Conservation (phyloP, 2,329 filamentous ascomycete species). For the Tolypocladium inflatum region DNA sequence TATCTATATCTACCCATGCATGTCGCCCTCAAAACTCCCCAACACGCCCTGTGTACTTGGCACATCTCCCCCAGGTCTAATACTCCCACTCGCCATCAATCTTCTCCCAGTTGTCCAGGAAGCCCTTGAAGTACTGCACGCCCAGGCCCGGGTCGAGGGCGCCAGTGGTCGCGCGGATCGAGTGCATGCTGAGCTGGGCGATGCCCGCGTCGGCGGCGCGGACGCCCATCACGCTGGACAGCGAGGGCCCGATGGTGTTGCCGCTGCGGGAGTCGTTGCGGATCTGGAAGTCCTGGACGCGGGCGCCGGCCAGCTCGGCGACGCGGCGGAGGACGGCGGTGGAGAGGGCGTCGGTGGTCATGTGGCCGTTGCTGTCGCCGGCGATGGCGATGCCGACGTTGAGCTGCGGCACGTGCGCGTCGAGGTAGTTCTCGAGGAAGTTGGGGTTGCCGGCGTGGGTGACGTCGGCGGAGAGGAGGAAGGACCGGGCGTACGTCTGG, state of each 20-base stretch:
- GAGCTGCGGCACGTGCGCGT: conserved; percentile 75
- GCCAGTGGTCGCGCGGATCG: conserved; percentile 80
- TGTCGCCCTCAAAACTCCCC: neutral
- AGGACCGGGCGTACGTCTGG: conserved; percentile 83
- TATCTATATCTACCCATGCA: neutral
- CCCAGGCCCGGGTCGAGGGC: conserved; percentile 78
- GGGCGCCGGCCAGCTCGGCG: conserved; percentile 61
- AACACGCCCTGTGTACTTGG: neutral
- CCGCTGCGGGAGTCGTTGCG: conserved; percentile 83
- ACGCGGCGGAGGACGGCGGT: conserved; percentile 71
- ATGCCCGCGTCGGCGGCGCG: conserved; percentile 80
- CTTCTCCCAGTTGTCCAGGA: conserved; percentile 76
- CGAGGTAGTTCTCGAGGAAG: conserved; percentile 74
- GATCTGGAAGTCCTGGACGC: conserved; percentile 86
- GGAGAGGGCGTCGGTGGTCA: conserved; percentile 87
- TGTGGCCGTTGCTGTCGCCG: conserved; percentile 83
- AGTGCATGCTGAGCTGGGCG: conserved; percentile 90
- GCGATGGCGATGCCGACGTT: conserved; percentile 80
- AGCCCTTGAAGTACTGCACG: conserved; percentile 80
- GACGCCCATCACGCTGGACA: conserved; percentile 72
- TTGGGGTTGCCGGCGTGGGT: conserved; percentile 93
- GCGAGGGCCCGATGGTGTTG: conserved; percentile 90
- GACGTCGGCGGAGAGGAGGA: conserved; percentile 87
- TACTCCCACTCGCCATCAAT: conserved; percentile 70
- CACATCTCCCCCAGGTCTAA: neutral